Evolutionary conservation across 2,329 filamentous ascomycete species (phyloP).

Genomic region (Pyrenochaeta sp.): DNA sequence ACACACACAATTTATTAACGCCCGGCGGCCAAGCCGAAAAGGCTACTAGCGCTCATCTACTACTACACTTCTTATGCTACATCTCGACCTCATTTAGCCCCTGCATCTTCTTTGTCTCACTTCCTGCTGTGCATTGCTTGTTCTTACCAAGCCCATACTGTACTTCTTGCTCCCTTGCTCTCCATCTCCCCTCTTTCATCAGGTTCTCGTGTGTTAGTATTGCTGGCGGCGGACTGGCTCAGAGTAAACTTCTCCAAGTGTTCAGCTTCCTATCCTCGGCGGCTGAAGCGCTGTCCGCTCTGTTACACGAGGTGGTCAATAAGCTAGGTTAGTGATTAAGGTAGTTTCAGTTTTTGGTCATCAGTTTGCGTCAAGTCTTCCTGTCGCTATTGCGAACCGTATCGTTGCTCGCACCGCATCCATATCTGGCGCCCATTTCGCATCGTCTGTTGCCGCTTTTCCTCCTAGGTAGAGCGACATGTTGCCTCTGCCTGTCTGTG

Average conservation of each 20-base stretch:
- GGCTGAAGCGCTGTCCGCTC: slow-evolving; percentile 11
- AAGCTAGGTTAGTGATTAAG: slow-evolving; percentile 5
- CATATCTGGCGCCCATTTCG: slow-evolving; percentile 8
- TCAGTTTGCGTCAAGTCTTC: slow-evolving; percentile 6
- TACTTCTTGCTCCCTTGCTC: slow-evolving; percentile 4
- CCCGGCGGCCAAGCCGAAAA: slow-evolving; percentile 5
- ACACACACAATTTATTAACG: slow-evolving; percentile 13
- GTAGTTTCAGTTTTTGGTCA: slow-evolving; percentile 1
- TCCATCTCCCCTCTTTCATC: slow-evolving; percentile 5
- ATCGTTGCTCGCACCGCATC: slow-evolving; percentile 5
- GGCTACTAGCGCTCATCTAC: slow-evolving; percentile 13
- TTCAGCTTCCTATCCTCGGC: slow-evolving; percentile 14
- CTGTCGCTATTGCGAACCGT: slow-evolving; percentile 3
- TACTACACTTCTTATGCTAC: slow-evolving; percentile 12
- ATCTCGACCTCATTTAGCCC: slow-evolving; percentile 7
- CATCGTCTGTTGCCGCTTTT: slow-evolving; percentile 11
- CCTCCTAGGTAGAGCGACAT: slow-evolving; percentile 12
- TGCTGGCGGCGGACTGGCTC: slow-evolving; percentile 9
- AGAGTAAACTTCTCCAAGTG: slow-evolving; percentile 13
- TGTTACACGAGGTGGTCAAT: slow-evolving; percentile 6
- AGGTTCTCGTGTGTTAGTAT: slow-evolving; percentile 8
- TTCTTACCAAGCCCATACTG: slow-evolving; percentile 5
- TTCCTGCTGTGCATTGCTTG: slow-evolving; percentile 1
- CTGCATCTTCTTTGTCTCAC: slow-evolving; percentile 8
- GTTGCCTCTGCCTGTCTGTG: slow-evolving; percentile 11